Evolutionary conservation across 78 protist species (phyloP).

Genomic region (Bigelowiella natans): DNA sequence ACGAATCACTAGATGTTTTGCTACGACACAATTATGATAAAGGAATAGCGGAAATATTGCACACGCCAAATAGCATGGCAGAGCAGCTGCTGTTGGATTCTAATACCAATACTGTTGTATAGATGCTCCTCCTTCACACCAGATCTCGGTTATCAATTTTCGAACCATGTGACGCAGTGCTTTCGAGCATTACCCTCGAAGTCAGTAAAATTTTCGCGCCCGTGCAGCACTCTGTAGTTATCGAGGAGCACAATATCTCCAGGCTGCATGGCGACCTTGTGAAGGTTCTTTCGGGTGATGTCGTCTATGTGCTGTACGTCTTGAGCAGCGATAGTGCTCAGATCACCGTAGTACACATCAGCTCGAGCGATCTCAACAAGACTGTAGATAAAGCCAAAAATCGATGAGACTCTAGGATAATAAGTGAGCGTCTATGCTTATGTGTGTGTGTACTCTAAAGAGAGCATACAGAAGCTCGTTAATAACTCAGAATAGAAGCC

Average conservation of each 20-base stretch:
- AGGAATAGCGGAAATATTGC: too few relatives aligned
- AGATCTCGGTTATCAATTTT: too few relatives aligned
- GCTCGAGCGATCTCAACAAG: slow-evolving; percentile 18
- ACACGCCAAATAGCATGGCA: too few relatives aligned
- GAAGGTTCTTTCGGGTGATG: not conserved
- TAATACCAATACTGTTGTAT: too few relatives aligned
- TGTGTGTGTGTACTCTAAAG: not conserved
- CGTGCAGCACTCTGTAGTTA: slow-evolving; percentile 31
- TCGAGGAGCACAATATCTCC: slow-evolving; percentile 26
- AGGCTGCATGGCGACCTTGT: not conserved
- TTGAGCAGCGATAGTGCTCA: not conserved
- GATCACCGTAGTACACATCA: slow-evolving; percentile 30
- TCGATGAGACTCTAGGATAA: not conserved
- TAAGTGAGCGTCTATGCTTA: not conserved
- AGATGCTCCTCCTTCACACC: too few relatives aligned
- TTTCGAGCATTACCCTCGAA: not conserved
- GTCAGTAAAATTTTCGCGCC: slow-evolving; percentile 13
- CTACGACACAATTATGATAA: too few relatives aligned
- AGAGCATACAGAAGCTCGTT: not conserved
- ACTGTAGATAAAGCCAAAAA: not conserved
- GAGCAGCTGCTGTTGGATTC: too few relatives aligned
- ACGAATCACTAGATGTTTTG: too few relatives aligned
- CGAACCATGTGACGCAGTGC: not conserved
- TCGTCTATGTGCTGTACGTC: not conserved
- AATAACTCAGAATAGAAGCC: too few relatives aligned